Percentiles rank a stretch among this genome's conserved stretches.
These are phyloP conservation scores for Teratosphaeria viscida DNA, from an alignment of 2,329 filamentous ascomycete genomes.

Conservation along the genomic window DNA sequence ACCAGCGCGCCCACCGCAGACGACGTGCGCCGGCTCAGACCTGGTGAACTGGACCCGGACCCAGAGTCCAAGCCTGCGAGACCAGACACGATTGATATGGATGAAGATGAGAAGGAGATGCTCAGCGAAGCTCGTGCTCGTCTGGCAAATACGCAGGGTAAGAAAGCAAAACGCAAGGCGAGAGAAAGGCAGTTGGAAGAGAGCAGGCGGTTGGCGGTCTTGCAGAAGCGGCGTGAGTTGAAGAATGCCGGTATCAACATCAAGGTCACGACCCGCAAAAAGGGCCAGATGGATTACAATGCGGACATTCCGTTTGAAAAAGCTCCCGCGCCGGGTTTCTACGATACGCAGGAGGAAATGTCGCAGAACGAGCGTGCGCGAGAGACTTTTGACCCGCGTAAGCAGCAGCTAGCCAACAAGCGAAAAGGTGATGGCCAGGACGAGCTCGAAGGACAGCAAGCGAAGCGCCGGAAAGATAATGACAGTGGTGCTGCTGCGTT, in stretches of 20 bases:
- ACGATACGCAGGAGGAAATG: slow-evolving; percentile 80
- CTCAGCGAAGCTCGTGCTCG: slow-evolving; percentile 92
- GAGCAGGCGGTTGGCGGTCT: slow-evolving; percentile 73
- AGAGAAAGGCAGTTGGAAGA: slow-evolving; percentile 92
- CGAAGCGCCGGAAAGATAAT: slow-evolving; percentile 85
- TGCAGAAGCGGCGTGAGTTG: slow-evolving; percentile 92
- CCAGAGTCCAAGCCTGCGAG: slow-evolving; percentile 91
- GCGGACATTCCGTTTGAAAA: slow-evolving; percentile 98
- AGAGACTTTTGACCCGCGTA: slow-evolving; percentile 80
- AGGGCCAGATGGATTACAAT: slow-evolving; percentile 99
- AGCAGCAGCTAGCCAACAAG: slow-evolving; percentile 83
- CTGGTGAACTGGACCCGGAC: slow-evolving; percentile 93
- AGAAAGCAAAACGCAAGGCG: slow-evolving; percentile 97
- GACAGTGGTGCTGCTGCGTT: slow-evolving; percentile 60
- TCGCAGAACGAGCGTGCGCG: slow-evolving; percentile 71
- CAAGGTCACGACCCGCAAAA: slow-evolving; percentile 82
- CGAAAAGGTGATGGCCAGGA: slow-evolving; percentile 87
- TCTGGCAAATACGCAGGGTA: slow-evolving; percentile 94
- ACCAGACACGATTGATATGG: slow-evolving; percentile 93
- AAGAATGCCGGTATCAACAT: slow-evolving; percentile 98
- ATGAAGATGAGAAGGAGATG: slow-evolving; percentile 99
- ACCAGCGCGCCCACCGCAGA: slow-evolving; percentile 80
- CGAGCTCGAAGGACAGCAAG: slow-evolving; percentile 51
- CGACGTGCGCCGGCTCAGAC: slow-evolving; percentile 70
- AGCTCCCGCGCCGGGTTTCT: slow-evolving; percentile 77